Base-by-base conservation (phyloP, 768 basidiomycete genomes). In the Phlegmacium glaucopus region DNA sequence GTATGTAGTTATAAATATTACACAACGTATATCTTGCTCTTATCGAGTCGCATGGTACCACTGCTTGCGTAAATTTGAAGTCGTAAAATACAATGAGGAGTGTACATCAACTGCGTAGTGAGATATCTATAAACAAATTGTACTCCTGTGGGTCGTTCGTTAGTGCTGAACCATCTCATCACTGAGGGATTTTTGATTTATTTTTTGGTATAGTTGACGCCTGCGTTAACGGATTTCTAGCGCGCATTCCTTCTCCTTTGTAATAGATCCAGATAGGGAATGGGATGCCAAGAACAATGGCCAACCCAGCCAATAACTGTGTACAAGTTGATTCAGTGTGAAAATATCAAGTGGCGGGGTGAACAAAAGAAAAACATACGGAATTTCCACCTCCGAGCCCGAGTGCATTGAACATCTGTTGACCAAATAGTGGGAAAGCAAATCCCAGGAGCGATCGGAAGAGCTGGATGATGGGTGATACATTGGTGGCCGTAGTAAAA, bases 231-330 rank as follows among this genome's bases (percentile, higher is more conserved):
- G 62, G 61, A 44, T 65, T 69, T 30, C 51, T 51, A 10, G 65
- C 65, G 13, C 67, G 63, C 44, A 68, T 45, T 35, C 69, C 61
- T 59, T 82, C 87, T 42, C 87, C 87, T 35, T 73, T 68, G 69
- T 72, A 85, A 64, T 82, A 89, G 7, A 89, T 72, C 77, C 77
- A 87, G 1, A 87, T 63, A 1, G 87, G 85, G 67, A 88, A 87
- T 1, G 87, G 86, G 49, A 87, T 82, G 6, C 86, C 86, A 11
- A 82, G 58, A 18, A 80, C 50, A 18, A 82, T 75, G 32, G 75
- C 72, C 13, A 83, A 61, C 32, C 78, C 85, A 5, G 79, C 87
- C 5, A 88, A 58, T 10, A 74, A 51, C 69, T n/a, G n/a, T n/a
- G n/a, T n/a, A n/a, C n/a, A n/a, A n/a, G n/a, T n/a, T n/a, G n/a